A percentile compares a stretch with the other conserved stretches of the same genome.
Evolutionary conservation across 441 rosid genomes (phyloP).

Genomic region (Syzygium syzygioides): DNA sequence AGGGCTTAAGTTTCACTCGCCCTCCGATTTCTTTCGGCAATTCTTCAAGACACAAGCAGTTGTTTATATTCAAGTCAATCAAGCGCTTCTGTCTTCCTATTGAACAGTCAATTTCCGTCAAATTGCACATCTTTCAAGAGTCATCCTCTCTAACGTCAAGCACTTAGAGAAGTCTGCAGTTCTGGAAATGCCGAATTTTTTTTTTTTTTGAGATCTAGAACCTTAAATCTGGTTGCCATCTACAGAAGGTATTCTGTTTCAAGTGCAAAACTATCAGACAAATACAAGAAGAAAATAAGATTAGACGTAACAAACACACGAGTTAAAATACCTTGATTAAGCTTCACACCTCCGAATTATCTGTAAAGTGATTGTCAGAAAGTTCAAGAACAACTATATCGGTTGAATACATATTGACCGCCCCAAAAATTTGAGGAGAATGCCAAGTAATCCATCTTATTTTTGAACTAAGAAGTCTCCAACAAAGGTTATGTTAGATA

Average conservation of each 20-base stretch:
- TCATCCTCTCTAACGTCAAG: not conserved
- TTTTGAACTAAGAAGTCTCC: not conserved
- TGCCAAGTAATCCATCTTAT: constrained; percentile 6
- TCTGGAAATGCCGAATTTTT: not conserved
- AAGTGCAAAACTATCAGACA: not conserved
- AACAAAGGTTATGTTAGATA: not conserved
- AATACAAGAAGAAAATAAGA: not conserved
- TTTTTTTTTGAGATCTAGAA: not conserved
- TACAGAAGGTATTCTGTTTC: not conserved
- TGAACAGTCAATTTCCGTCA: not conserved
- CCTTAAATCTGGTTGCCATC: not conserved
- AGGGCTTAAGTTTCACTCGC: not conserved
- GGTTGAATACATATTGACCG: not conserved
- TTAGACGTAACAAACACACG: not conserved
- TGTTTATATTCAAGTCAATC: not conserved
- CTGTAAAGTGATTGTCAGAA: not conserved
- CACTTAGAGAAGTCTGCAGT: not conserved
- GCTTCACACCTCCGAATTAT: not conserved
- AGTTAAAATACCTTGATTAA: not conserved
- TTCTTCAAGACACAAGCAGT: not conserved
- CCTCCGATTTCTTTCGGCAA: not conserved
- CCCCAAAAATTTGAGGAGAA: not conserved
- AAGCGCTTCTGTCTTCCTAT: not conserved
- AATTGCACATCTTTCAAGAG: not conserved
- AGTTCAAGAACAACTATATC: not conserved